These are phyloP conservation scores for Kazachstania taianensis DNA, from an alignment of 805 yeast species.

Conservation along the genomic window DNA sequence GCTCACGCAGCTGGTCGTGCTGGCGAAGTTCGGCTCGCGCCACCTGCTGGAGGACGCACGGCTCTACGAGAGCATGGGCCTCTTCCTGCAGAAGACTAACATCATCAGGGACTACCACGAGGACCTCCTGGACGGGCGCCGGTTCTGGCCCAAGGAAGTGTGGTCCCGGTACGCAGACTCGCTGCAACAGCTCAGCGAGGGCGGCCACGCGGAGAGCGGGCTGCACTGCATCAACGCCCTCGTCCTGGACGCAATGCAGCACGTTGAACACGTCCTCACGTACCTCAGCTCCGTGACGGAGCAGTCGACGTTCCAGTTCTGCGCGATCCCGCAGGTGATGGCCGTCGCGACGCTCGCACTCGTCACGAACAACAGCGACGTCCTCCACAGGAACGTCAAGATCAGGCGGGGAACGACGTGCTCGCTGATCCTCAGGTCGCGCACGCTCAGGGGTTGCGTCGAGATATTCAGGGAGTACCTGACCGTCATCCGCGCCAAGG, in stretches of 20 bases:
- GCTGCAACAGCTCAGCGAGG: slow-evolving; percentile 48
- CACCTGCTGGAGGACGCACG: slow-evolving; percentile 40
- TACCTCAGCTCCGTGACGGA: slow-evolving; percentile 72
- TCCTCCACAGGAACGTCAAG: slow-evolving; percentile 66
- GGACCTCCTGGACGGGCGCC: slow-evolving; percentile 82
- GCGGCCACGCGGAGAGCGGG: slow-evolving; percentile 43
- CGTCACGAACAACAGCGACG: slow-evolving; percentile 69
- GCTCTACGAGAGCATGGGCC: slow-evolving; percentile 80
- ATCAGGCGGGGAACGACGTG: slow-evolving; percentile 86
- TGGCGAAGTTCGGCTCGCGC: slow-evolving; percentile 59
- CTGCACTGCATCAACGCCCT: slow-evolving; percentile 71
- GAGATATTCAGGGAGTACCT: slow-evolving; percentile 67
- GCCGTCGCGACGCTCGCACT: slow-evolving; percentile 89
- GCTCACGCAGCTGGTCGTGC: slow-evolving; percentile 67
- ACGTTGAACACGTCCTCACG: slow-evolving; percentile 63
- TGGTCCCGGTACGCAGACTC: slow-evolving; percentile 71
- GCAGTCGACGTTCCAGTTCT: slow-evolving; percentile 76
- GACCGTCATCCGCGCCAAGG: slow-evolving; percentile 66
- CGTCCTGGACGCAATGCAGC: slow-evolving; percentile 67
- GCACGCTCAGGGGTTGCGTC: slow-evolving; percentile 67
- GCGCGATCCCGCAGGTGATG: slow-evolving; percentile 98
- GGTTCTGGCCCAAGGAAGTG: slow-evolving; percentile 92
- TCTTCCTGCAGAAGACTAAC: slow-evolving; percentile 89
- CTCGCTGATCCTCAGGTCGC: slow-evolving; percentile 57
- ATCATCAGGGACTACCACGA: slow-evolving; percentile 92